A percentile compares a stretch with the other conserved stretches of the same genome.
These are phyloP conservation scores for Trichosporon sp. DNA, from an alignment of 1,284 basidiomycete genomes.

Conservation along the genomic window DNA sequence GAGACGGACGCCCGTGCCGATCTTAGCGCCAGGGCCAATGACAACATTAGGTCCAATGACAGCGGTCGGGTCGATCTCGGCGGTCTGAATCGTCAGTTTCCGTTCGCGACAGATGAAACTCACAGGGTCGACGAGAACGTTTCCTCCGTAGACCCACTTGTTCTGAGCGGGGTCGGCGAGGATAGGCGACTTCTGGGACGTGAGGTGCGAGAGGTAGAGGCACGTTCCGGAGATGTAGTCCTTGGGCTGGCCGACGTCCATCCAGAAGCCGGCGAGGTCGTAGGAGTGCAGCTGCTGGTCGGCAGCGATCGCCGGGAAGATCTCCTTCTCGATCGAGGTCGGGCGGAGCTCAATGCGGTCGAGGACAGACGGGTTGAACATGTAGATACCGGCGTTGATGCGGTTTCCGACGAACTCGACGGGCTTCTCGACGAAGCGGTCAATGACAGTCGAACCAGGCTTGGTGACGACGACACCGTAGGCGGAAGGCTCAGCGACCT, in stretches of 20 bases:
- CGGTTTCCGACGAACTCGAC: conserved; percentile 57
- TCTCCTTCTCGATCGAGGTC: conserved; percentile 56
- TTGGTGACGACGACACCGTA: conserved; percentile 56
- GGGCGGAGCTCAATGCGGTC: conserved; percentile 55
- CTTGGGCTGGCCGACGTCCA: conserved; percentile 57
- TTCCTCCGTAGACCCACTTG: conserved; percentile 54
- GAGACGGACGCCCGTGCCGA: conserved; percentile 54
- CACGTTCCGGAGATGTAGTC: conserved; percentile 54
- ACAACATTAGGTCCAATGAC: conserved; percentile 56
- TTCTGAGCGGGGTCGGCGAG: conserved; percentile 52
- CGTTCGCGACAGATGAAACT: conserved; percentile 14
- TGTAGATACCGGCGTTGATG: conserved; percentile 58
- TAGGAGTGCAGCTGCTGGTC: conserved; percentile 55
- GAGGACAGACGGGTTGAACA: conserved; percentile 55
- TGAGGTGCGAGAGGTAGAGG: conserved; percentile 55
- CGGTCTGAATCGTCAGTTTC: conserved; percentile 36
- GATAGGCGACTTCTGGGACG: conserved; percentile 48
- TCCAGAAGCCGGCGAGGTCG: conserved; percentile 56
- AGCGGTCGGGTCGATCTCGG: conserved; percentile 53
- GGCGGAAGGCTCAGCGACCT: conserved; percentile 56
- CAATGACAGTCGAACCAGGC: conserved; percentile 52
- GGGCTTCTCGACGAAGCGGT: conserved; percentile 57
- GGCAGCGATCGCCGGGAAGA: conserved; percentile 54
- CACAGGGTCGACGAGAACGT: conserved; percentile 53
- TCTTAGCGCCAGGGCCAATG: conserved; percentile 53